Evolutionary conservation across 139 green algal species (phyloP), one percentile per base, ranked within the genome.

Genomic region (Trebouxia sp.): DNA sequence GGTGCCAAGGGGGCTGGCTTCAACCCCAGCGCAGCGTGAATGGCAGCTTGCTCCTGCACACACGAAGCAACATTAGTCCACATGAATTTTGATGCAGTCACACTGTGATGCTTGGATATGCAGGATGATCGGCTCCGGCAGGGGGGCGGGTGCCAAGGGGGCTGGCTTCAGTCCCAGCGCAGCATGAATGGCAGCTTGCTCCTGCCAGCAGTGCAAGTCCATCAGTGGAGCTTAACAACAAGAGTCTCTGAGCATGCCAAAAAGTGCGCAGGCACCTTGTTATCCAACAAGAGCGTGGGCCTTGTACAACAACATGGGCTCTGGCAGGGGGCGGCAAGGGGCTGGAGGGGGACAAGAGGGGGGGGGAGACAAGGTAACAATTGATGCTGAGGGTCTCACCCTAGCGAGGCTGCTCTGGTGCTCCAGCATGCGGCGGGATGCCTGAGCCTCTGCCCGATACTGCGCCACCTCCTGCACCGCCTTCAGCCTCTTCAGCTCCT

Each of bases 401-500:
- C 41, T 38, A 24, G 69, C 41, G 35, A 77, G 26, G 42, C 69
- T 77, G 28, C 55, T 53, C n/a, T 51, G 38, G n/a, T 77, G 69
- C 41, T 77, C 69, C 69, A 77, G 69, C 32, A 72, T 42, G 12
- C 37, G 37, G 15, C 62, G 62, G 32, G 62, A 72, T 22, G 69
- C 43, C 26, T 77, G 41, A 12, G 69, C 41, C 12, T 41, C 41
- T 39, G 69, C 39, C n/a, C 69, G 17, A 28, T 38, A 55, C 9
- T 77, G 41, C 15, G 69, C 69, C 42, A 17, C 41, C 42, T 53
- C 43, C 41, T 77, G 69, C 24, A 53, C 69, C 12, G 69, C 69
- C 69, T 77, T 77, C 41, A 77, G 69, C 69, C 42, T 55, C 41
- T 77, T 53, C 38, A 77, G 41, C 69, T 77, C 41, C 69, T 77